Evolutionary conservation across 2,329 filamentous ascomycete genomes (phyloP), one percentile per base, ranked within the genome.

Genomic region (Sclerotinia glacialis): DNA sequence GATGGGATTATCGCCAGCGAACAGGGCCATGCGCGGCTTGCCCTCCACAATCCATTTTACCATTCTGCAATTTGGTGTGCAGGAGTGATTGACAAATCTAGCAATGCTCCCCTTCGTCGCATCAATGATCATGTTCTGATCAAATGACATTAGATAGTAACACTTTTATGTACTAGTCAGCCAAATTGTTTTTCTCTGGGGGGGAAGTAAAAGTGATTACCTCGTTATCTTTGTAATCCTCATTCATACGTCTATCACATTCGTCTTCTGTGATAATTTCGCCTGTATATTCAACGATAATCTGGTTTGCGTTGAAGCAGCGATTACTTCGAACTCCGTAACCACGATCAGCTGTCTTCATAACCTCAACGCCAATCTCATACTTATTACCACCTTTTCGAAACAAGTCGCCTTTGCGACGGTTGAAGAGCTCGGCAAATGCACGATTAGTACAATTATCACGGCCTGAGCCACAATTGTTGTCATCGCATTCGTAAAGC

Each of bases 111-210:
- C 95, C 66, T 92, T 92, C 37, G 93, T 97, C 44, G 94, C 95
- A 80, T 99, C 95, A 71, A 99, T 96, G 74, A 98, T 96, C 88
- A 98, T 95, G 78, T 96, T 95, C 78, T 97, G 93, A 76, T 98
- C 93, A 76, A 98, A 97, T 66, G 92, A 93, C 95, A 99, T 99
- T 60, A 99, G 83, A 78, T 99, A 99, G 78, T 97, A 98, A 79
- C 93, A 97, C 91, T 97, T 72, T 49, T 16, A 18, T 40, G 26
- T 53, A 18, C 23, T 34, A 44, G 46, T 73, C 68, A 74, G 69
- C 55, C 52, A 64, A 47, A 18, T 44, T 61, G 74, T 65, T 44
- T 23, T 55, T 55, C 53, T 62, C 12, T 44, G 34, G 16, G 52
- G 14, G 34, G 16, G 52, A 21, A 44, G 11, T 49, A 6, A 40